Conservation (phyloP, 768 basidiomycete genomes). For the Trametes villosa region DNA sequence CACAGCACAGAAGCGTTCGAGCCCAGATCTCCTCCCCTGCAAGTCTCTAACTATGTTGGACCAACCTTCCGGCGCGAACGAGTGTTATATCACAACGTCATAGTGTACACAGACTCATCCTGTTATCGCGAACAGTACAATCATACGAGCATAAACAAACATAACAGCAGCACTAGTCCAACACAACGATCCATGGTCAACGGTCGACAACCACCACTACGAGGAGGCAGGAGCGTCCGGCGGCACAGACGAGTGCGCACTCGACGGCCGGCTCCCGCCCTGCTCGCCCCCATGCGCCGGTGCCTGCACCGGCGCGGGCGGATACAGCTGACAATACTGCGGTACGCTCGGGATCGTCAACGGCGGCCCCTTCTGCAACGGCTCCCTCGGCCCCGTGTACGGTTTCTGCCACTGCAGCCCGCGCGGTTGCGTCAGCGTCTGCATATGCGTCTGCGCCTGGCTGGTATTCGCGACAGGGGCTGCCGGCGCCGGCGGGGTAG, state of each 20-base stretch:
- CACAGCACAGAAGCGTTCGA: too few relatives aligned
- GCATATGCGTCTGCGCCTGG: background rate
- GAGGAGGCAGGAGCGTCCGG: too few relatives aligned
- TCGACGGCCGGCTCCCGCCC: background rate
- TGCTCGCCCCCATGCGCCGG: background rate
- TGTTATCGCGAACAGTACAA: background rate
- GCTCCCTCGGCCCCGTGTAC: conserved; percentile 34
- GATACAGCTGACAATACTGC: background rate
- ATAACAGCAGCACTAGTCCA: background rate
- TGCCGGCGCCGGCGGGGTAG: too few relatives aligned
- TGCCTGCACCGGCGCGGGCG: background rate
- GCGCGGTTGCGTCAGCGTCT: background rate
- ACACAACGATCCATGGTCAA: too few relatives aligned
- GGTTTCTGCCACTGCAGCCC: conserved; percentile 42
- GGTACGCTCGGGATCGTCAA: background rate
- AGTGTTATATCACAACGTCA: background rate
- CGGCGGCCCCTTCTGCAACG: background rate
- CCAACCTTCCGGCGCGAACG: too few relatives aligned
- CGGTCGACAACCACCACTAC: too few relatives aligned
- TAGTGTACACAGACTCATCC: background rate
- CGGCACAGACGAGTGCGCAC: background rate
- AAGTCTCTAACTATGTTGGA: too few relatives aligned
- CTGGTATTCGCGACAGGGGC: too few relatives aligned
- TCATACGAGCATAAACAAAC: background rate
- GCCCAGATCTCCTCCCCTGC: too few relatives aligned